Base-by-base conservation (phyloP, 1,139 yeast species). In the Yamadazyma triangularis region DNA sequence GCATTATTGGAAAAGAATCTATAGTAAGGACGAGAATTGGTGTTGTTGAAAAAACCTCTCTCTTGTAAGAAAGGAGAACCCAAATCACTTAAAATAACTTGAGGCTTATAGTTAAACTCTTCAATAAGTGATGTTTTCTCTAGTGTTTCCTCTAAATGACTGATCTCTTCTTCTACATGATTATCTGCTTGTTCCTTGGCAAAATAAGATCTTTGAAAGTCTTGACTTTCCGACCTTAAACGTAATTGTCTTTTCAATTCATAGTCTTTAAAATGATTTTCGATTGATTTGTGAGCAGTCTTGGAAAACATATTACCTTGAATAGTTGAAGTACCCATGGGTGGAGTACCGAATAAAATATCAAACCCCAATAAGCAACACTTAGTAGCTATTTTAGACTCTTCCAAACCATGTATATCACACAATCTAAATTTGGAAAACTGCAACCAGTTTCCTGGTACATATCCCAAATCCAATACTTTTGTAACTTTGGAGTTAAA, bases 371-470 rank as follows among this genome's bases (percentile, higher is more conserved):
- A 56, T 2, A 91, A 74, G 28, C 73, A 70, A 11, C 96, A 89
- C 14, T 64, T 60, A 3, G 73, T 65, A 11, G 64, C 53, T 9
- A 85, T 72, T 25, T 73, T 58, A 27, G 74, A 77, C 5, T 74
- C 73, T 0, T 47, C 51, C 2, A 63, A 24, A 3, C 36, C 42
- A 40, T 65, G 65, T 2, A 57, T 31, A 23, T 47, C 44, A 25
- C 58, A 49, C 36, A 68, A 41, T 20, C 55, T 44, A 21, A 51
- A 38, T 26, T 53, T 50, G 6, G 95, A 82, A 20, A 84, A 93
- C 43, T 80, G 86, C 9, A 89, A 72, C 98, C 98, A 91, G 22
- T 95, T 89, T 0, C 98, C 98, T 0, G 98, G 98, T 0, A 95
- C 95, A 52, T 73, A 91, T 1, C 98, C 98, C 15, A 67, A 40